These are phyloP conservation scores for Wallacemonas rigidus DNA, from an alignment of 208 protist species.

Conservation along the genomic window DNA sequence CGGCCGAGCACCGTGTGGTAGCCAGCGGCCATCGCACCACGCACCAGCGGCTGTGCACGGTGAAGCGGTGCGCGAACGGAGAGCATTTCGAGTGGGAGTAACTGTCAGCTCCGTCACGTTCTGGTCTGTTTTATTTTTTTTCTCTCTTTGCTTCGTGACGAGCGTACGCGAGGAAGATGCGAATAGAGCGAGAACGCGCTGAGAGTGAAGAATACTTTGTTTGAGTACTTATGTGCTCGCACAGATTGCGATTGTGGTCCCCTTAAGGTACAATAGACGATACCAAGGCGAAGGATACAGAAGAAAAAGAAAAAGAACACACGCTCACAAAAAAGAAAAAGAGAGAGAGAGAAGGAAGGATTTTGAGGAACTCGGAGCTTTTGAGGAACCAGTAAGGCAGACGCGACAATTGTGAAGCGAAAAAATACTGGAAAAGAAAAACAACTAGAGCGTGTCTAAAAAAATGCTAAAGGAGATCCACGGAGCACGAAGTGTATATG, in stretches of 20 bases:
- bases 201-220: no score
- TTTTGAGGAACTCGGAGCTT: neutral
- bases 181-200: no score
- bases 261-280: no score
- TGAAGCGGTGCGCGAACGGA: conserved; percentile 2
- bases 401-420: neutral
- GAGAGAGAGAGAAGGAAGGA: neutral
- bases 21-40: neutral
- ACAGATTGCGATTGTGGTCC: no score
- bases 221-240: no score
- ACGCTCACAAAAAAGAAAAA: neutral
- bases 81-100: neutral
- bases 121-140: conserved; percentile 5
- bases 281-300: no score
- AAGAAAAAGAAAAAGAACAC: neutral
- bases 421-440: conserved; percentile 2
- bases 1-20: neutral
- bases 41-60: neutral
- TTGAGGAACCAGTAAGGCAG: conserved; percentile 1
- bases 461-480: conserved; percentile 6
- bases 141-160: neutral
- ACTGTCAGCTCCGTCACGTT: neutral
- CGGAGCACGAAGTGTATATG: neutral
- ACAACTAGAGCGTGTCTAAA: neutral
- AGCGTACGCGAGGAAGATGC: neutral